Conservation (phyloP, 495 filamentous ascomycete genomes). For the Lasiosphaeria ovina region DNA sequence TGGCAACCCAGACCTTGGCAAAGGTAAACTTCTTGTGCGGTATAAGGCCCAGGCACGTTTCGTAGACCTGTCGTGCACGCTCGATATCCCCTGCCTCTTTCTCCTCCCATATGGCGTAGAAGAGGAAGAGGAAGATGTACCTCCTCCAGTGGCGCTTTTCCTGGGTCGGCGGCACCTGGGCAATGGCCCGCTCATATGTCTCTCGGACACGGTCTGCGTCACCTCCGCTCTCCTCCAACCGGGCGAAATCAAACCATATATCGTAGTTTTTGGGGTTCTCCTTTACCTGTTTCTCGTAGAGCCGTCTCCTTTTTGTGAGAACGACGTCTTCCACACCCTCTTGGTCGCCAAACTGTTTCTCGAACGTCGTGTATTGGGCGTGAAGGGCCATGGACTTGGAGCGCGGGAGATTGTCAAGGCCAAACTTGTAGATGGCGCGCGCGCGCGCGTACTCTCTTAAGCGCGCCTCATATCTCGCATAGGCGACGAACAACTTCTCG, state of each 20-base stretch:
- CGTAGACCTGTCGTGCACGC: constrained; percentile 85
- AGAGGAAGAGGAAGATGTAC: constrained; percentile 97
- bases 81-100: constrained; percentile 74
- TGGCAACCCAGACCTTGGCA: constrained; percentile 92
- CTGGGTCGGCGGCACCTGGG: constrained; percentile 90
- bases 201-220: constrained; percentile 81
- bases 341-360: constrained; percentile 94
- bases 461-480: constrained; percentile 88
- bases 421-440: constrained; percentile 95
- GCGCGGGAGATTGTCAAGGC: constrained; percentile 84
- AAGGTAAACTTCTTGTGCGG: constrained; percentile 98
- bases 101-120: constrained; percentile 95
- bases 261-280: constrained; percentile 95
- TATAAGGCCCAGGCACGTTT: constrained; percentile 80
- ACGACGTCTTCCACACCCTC: constrained; percentile 96
- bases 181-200: constrained; percentile 93
- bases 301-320: constrained; percentile 86
- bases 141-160: constrained; percentile 97
- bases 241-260: constrained; percentile 91
- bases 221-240: constrained; percentile 80
- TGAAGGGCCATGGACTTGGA: constrained; percentile 83
- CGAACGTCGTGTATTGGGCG: constrained; percentile 92
- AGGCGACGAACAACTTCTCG: constrained; percentile 89
- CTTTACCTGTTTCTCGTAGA: constrained; percentile 90
- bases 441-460: constrained; percentile 93